phyloP scores from a whole-genome alignment of 1,139 yeast species.

The Williopsis jadinii region DNA sequence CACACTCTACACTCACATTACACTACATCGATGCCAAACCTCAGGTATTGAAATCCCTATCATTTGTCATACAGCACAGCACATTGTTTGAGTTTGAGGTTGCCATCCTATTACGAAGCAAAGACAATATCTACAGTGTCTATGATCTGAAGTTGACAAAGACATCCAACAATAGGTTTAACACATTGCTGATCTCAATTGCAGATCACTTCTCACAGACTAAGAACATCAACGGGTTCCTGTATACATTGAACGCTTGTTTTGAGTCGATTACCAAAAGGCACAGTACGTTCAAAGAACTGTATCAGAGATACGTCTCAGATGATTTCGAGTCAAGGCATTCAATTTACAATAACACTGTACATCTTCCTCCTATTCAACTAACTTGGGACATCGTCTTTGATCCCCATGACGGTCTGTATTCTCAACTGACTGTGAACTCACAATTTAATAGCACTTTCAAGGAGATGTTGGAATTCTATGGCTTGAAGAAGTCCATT shows the following conservation, averaged over 20 bases:
- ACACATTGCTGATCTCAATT: slow-evolving; percentile 10
- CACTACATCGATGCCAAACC: slow-evolving; percentile 10
- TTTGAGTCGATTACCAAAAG: slow-evolving; percentile 10
- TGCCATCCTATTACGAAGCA: slow-evolving; percentile 5
- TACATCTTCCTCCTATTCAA: background rate
- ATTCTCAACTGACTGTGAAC: background rate
- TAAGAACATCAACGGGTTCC: slow-evolving; percentile 17
- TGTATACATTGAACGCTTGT: slow-evolving; percentile 12
- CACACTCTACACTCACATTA: slow-evolving; percentile 11
- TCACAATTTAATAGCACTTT: background rate
- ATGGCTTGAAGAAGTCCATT: background rate
- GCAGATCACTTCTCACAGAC: slow-evolving; percentile 1
- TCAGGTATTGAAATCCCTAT: slow-evolving; percentile 13
- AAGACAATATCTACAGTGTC: slow-evolving; percentile 8
- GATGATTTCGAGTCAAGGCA: too few relatives aligned
- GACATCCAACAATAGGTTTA: slow-evolving; percentile 17
- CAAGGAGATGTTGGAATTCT: background rate
- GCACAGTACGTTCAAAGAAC: background rate
- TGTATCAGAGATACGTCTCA: too few relatives aligned
- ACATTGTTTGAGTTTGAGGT: slow-evolving; percentile 9
- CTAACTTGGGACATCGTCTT: slow-evolving; percentile 1
- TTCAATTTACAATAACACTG: too few relatives aligned
- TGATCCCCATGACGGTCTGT: background rate
- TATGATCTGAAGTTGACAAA: slow-evolving; percentile 8
- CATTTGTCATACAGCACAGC: slow-evolving; percentile 9